Evolutionary conservation across 495 filamentous ascomycete species (phyloP).

Genomic region (Schizothecium vesticola): DNA sequence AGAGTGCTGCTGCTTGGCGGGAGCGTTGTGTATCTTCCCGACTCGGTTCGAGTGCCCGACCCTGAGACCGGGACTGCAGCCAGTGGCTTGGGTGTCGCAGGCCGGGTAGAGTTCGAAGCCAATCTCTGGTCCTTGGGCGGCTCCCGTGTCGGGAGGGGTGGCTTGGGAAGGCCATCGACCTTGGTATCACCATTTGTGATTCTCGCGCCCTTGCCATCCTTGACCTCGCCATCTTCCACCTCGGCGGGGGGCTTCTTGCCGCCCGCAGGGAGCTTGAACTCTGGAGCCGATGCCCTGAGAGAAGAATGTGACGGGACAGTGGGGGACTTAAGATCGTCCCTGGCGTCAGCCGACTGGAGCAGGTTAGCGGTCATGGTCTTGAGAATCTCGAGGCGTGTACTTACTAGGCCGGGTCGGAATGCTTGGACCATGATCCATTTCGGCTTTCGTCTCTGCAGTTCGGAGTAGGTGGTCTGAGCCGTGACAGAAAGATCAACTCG

Average conservation of each 20-base stretch:
- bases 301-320: slow-evolving; percentile 23
- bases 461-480: slow-evolving; percentile 76
- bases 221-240: slow-evolving; percentile 76
- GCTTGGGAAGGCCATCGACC: neutral
- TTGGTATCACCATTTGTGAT: slow-evolving; percentile 10
- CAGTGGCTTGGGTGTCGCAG: slow-evolving; percentile 18
- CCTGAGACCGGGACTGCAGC: slow-evolving; percentile 11
- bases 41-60: slow-evolving; percentile 22
- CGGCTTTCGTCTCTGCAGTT: slow-evolving; percentile 70
- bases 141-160: slow-evolving; percentile 3
- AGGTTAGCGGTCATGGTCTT: slow-evolving; percentile 23
- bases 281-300: slow-evolving; percentile 39
- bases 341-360: slow-evolving; percentile 34
- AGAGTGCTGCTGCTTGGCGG: slow-evolving; percentile 30
- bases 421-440: slow-evolving; percentile 83
- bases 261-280: slow-evolving; percentile 41
- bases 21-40: slow-evolving; percentile 32
- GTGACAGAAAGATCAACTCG: slow-evolving; percentile 87
- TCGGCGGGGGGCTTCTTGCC: slow-evolving; percentile 41
- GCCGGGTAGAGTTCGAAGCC: neutral
- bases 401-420: slow-evolving; percentile 53
- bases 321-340: slow-evolving; percentile 32
- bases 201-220: slow-evolving; percentile 49
- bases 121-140: slow-evolving; percentile 11
- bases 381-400: slow-evolving; percentile 27